phyloP scores from a whole-genome alignment of 176 grass and related monocot species.

The Secale cereale region DNA sequence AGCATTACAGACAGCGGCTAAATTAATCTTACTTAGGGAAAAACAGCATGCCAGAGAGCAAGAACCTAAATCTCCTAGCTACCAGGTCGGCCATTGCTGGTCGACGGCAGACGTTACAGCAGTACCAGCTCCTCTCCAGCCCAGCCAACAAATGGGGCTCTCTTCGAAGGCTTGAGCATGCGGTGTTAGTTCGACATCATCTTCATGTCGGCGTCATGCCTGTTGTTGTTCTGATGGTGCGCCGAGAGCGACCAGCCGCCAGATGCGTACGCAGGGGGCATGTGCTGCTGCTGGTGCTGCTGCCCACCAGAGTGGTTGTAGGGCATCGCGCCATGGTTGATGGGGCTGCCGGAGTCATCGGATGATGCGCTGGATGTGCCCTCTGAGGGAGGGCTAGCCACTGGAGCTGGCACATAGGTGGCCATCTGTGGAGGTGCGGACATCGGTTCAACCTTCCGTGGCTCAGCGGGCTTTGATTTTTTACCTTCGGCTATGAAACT shows the following conservation, averaged over 20 bases:
- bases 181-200: slow-evolving; percentile 67
- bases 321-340: slow-evolving; percentile 48
- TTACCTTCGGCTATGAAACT: slow-evolving; percentile 94
- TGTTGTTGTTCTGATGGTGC: slow-evolving; percentile 57
- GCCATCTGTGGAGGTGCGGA: slow-evolving; percentile 61
- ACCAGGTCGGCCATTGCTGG: not conserved
- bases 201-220: slow-evolving; percentile 86
- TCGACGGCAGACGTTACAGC: not conserved
- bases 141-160: slow-evolving; percentile 20
- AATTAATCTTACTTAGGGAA: slow-evolving; percentile 38
- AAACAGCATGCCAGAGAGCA: slow-evolving; percentile 34
- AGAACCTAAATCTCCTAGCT: slow-evolving; percentile 51
- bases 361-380: slow-evolving; percentile 73
- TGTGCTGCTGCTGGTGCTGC: slow-evolving; percentile 63
- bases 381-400: slow-evolving; percentile 59
- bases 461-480: slow-evolving; percentile 68
- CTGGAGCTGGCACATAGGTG: slow-evolving; percentile 47
- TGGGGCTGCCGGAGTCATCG: slow-evolving; percentile 71
- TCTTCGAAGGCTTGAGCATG: slow-evolving; percentile 10
- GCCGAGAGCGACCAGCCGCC: slow-evolving; percentile 66
- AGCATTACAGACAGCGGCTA: slow-evolving; percentile 36
- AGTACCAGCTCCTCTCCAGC: slow-evolving; percentile 31
- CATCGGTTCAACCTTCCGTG: slow-evolving; percentile 64
- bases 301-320: slow-evolving; percentile 57
- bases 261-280: slow-evolving; percentile 53